Percentiles rank a stretch among this genome's conserved stretches.
Evolutionary conservation across 805 yeast genomes (phyloP).

Genomic region (Wickerhamomyces hampshirensis): DNA sequence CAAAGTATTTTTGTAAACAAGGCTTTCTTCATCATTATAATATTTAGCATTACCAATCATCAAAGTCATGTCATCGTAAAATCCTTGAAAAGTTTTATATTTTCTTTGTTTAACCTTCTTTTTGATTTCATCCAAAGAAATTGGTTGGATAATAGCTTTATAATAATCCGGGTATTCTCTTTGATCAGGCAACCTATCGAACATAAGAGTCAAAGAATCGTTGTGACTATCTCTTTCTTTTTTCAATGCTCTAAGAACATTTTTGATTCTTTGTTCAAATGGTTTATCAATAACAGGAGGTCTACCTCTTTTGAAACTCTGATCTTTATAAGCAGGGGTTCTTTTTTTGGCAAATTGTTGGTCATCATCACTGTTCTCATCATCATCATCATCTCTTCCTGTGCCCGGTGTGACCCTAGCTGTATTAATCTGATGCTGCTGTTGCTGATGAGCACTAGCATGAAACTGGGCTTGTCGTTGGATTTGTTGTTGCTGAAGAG

Average conservation of each 20-base stretch:
- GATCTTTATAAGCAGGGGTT: constrained; percentile 16
- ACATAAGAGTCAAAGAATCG: constrained; percentile 51
- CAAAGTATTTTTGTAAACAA: constrained; percentile 56
- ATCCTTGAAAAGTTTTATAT: constrained; percentile 70
- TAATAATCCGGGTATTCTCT: constrained; percentile 40
- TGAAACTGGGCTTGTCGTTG: constrained; percentile 4
- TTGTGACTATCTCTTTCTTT: constrained; percentile 56
- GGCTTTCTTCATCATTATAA: constrained; percentile 55
- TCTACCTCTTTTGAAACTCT: constrained; percentile 62
- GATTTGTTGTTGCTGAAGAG: constrained; percentile 3
- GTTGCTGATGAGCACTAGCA: neutral
- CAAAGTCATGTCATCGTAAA: constrained; percentile 68
- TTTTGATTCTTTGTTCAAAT: constrained; percentile 87
- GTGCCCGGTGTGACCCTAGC: constrained; percentile 11
- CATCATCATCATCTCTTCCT: constrained; percentile 13
- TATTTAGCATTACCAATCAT: constrained; percentile 72
- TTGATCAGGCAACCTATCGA: constrained; percentile 79
- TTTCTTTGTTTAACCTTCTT: constrained; percentile 82
- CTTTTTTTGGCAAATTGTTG: constrained; percentile 4
- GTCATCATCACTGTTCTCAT: constrained; percentile 9
- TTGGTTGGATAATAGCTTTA: constrained; percentile 49
- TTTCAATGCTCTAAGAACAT: constrained; percentile 75
- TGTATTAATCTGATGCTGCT: neutral
- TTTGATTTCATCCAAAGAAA: constrained; percentile 67
- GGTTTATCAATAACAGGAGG: constrained; percentile 91